These are phyloP conservation scores for Carpinus fangiana DNA, from an alignment of 306 rosid species.

Conservation along the genomic window DNA sequence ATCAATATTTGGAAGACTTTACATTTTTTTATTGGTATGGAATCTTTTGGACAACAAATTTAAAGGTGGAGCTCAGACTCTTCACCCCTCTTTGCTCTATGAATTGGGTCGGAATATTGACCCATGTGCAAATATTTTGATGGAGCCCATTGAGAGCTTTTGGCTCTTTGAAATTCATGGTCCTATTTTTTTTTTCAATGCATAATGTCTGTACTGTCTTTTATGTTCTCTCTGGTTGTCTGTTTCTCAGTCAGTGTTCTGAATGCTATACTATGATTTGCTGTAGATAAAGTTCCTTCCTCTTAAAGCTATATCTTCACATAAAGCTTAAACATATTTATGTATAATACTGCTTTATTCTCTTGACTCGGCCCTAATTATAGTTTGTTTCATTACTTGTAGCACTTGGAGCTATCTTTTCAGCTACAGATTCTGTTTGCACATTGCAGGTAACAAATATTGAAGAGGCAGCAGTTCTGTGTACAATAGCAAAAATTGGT, in stretches of 20 bases:
- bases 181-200: neutral
- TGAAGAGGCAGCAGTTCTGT: neutral
- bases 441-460: slow-evolving; percentile 53
- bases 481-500: neutral
- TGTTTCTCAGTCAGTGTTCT: neutral
- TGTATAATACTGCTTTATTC: neutral
- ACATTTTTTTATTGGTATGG: neutral
- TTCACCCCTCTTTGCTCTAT: neutral
- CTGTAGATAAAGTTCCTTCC: neutral
- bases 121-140: neutral
- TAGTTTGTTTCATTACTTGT: slow-evolving; percentile 21
- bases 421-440: slow-evolving; percentile 72
- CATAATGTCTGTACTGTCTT: neutral
- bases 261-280: neutral
- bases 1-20: neutral
- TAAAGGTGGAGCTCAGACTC: neutral
- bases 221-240: neutral
- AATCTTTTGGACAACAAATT: neutral
- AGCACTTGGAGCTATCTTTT: slow-evolving; percentile 75
- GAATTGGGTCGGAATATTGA: neutral
- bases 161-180: neutral
- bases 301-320: neutral
- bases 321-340: neutral
- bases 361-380: neutral
- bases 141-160: neutral